phyloP scores from a whole-genome alignment of 75 land plant genomes.

The Picea glauca region DNA sequence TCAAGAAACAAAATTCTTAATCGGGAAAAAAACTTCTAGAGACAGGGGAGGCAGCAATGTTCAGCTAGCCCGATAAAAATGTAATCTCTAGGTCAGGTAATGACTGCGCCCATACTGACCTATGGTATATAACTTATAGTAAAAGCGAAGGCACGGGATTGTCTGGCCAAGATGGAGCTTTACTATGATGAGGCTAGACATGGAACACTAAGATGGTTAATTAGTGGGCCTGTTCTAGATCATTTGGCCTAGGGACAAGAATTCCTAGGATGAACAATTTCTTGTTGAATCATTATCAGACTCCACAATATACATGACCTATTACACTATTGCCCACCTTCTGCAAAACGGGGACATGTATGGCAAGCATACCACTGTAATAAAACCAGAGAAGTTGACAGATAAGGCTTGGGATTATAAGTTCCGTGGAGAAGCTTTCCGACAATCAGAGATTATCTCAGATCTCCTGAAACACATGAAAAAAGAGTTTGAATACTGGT shows the following conservation, averaged over 20 bases:
- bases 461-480: conserved; percentile 57
- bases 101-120: conserved; percentile 95
- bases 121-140: conserved; percentile 88
- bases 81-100: conserved; percentile 94
- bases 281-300: conserved; percentile 88
- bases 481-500: conserved; percentile 87
- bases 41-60: conserved; percentile 55
- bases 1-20: conserved; percentile 71
- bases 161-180: conserved; percentile 67
- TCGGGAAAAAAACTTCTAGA: conserved; percentile 51
- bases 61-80: conserved; percentile 83
- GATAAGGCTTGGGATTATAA: conserved; percentile 79
- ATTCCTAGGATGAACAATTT: conserved; percentile 90
- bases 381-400: conserved; percentile 72
- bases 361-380: conserved; percentile 25
- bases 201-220: conserved; percentile 79
- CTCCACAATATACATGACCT: conserved; percentile 94
- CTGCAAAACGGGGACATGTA: conserved; percentile 72
- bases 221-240: conserved; percentile 96
- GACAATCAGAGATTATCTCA: conserved; percentile 43
- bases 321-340: conserved; percentile 80
- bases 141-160: conserved; percentile 58
- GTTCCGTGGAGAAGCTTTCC: conserved; percentile 51
- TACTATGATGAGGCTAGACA: conserved; percentile 62
- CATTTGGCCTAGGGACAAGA: conserved; percentile 87